Percentiles rank a stretch among this genome's conserved stretches.
Conservation (phyloP, 768 basidiomycete species). For the Mycena rebaudengoi region DNA sequence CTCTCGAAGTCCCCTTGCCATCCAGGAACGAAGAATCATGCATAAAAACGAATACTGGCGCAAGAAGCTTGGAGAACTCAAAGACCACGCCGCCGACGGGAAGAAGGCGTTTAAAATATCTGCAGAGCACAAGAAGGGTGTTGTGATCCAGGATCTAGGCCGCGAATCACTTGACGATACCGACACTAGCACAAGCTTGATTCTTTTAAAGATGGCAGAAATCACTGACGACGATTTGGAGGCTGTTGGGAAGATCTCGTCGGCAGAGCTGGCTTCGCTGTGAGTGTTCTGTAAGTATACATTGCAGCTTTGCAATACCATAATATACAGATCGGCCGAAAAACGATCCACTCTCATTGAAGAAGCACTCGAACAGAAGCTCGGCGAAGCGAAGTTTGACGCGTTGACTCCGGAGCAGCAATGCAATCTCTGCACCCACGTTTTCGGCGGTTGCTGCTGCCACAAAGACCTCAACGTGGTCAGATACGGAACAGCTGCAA, state of each 20-base stretch:
- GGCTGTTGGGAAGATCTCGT: no score
- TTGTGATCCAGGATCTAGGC: neutral
- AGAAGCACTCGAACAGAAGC: no score
- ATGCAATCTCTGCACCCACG: constrained; percentile 15
- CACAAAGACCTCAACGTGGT: constrained; percentile 43
- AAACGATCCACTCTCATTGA: neutral
- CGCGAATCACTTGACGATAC: neutral
- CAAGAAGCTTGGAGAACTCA: constrained; percentile 1
- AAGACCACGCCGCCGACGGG: constrained; percentile 7
- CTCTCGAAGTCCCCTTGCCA: neutral
- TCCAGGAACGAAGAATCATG: neutral
- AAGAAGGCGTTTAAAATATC: constrained; percentile 13
- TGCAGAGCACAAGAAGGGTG: neutral
- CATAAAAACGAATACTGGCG: constrained; percentile 1
- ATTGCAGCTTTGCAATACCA: neutral
- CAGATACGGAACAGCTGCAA: no score
- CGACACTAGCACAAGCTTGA: neutral
- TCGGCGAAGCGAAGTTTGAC: neutral
- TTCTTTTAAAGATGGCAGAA: no score
- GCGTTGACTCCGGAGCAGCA: neutral
- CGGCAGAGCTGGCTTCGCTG: no score
- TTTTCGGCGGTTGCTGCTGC: constrained; percentile 38
- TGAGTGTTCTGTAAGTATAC: no score
- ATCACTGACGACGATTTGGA: no score
- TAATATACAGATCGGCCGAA: neutral